phyloP scores from a whole-genome alignment of 768 basidiomycete genomes.

The Hypholoma sublateritium region DNA sequence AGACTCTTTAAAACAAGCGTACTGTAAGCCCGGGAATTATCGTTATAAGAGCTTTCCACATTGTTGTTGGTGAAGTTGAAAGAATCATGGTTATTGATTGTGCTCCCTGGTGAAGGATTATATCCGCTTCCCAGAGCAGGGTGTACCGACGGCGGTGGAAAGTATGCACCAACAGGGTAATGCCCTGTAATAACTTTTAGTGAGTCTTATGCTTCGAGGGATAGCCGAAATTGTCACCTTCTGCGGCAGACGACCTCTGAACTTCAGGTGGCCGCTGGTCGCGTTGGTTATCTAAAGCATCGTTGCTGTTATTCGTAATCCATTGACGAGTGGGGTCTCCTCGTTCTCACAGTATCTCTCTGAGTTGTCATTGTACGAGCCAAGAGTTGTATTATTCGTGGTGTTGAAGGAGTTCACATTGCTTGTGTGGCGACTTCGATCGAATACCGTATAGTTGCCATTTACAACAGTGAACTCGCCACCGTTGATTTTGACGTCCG shows the following conservation, averaged over 20 bases:
- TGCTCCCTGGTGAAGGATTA: not conserved
- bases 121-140: not conserved
- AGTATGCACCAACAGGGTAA: not conserved
- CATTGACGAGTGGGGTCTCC: too few species aligned
- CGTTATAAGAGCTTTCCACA: not conserved
- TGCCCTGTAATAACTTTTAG: not conserved
- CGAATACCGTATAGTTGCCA: conserved; percentile 6
- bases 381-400: not conserved
- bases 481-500: conserved; percentile 13
- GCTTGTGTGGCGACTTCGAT: conserved; percentile 13
- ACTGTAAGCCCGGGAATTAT: not conserved
- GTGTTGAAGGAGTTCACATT: conserved; percentile 18
- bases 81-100: not conserved
- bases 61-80: not conserved
- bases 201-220: not conserved
- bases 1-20: not conserved
- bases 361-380: conserved; percentile 13
- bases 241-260: not conserved
- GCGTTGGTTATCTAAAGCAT: not conserved
- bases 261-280: not conserved
- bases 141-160: not conserved
- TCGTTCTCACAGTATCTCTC: conserved; percentile 7
- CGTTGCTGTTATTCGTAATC: not conserved
- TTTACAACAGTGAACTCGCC: conserved; percentile 14
- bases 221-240: not conserved